A percentile compares a stretch with the other conserved stretches of the same genome.
phyloP scores from a whole-genome alignment of 2,329 filamentous ascomycete species.

The Colletotrichum orbiculare region DNA sequence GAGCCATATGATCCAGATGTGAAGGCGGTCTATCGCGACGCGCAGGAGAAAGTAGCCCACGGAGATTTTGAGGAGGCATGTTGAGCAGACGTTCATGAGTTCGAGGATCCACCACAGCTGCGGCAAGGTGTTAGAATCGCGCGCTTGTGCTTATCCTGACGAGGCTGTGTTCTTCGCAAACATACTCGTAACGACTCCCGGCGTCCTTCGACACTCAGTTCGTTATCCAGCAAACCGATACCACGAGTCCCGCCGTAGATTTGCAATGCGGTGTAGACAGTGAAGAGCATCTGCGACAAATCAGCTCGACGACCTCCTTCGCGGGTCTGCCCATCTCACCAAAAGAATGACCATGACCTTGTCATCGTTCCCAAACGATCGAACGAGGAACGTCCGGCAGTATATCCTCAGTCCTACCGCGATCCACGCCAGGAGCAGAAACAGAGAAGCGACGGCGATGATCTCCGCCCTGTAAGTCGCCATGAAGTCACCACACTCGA shows the following conservation, averaged over 20 bases:
- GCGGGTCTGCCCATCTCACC: conserved; percentile 33
- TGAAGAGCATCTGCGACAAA: neutral
- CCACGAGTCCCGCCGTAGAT: conserved; percentile 8
- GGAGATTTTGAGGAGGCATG: conserved; percentile 49
- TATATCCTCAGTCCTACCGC: conserved; percentile 45
- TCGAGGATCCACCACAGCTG: conserved; percentile 54
- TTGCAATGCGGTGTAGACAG: conserved; percentile 4
- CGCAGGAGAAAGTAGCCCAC: conserved; percentile 55
- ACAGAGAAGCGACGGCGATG: conserved; percentile 41
- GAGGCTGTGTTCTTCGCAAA: neutral
- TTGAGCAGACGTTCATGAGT: conserved; percentile 51
- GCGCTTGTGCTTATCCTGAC: no score
- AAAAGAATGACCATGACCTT: conserved; percentile 46
- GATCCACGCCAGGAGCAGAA: conserved; percentile 48
- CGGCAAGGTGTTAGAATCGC: neutral
- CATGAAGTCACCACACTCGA: conserved; percentile 1
- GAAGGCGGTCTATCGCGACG: conserved; percentile 46
- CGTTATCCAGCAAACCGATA: conserved; percentile 2
- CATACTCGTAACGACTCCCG: neutral
- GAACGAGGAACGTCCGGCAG: conserved; percentile 45
- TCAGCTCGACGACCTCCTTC: conserved; percentile 6
- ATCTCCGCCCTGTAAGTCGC: conserved; percentile 40
- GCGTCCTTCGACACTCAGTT: neutral
- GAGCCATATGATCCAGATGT: conserved; percentile 50
- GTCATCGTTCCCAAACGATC: conserved; percentile 46